Percentiles rank a stretch among this genome's conserved stretches.
Evolutionary conservation across 2,329 filamentous ascomycete species (phyloP).

Genomic region (Aspergillus spinulosporus): DNA sequence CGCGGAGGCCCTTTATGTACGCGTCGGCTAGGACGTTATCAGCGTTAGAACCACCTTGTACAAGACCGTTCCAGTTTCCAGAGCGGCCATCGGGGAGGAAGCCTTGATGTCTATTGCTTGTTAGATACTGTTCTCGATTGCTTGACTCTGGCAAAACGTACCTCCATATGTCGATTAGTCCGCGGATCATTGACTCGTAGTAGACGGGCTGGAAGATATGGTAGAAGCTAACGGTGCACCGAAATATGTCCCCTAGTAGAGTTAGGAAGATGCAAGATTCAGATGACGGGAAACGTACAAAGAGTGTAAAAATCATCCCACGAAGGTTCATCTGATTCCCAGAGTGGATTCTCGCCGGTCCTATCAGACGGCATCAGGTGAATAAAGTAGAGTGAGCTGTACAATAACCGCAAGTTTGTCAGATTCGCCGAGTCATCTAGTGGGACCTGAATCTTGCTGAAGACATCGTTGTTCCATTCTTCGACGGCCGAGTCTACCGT

Average conservation of each 20-base stretch:
- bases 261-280: conserved; percentile 24
- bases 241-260: conserved; percentile 61
- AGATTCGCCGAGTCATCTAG: conserved; percentile 34
- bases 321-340: conserved; percentile 65
- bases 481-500: conserved; percentile 54
- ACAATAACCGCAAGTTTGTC: conserved; percentile 32
- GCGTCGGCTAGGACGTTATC: conserved; percentile 74
- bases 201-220: conserved; percentile 64
- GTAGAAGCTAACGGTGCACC: conserved; percentile 65
- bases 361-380: conserved; percentile 68
- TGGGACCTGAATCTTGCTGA: conserved; percentile 47
- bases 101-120: conserved; percentile 44
- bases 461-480: conserved; percentile 60
- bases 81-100: conserved; percentile 67
- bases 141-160: conserved; percentile 35
- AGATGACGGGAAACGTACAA: conserved; percentile 34
- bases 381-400: conserved; percentile 59
- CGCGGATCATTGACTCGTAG: conserved; percentile 66
- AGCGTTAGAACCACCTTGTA: conserved; percentile 68
- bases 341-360: conserved; percentile 69
- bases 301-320: conserved; percentile 69
- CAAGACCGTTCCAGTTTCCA: conserved; percentile 63
- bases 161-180: conserved; percentile 67
- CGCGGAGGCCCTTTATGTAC: conserved; percentile 67
- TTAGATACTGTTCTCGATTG: neutral